phyloP scores from a whole-genome alignment of 2,329 filamentous ascomycete species.

The Conoideocrella luteorostrata region DNA sequence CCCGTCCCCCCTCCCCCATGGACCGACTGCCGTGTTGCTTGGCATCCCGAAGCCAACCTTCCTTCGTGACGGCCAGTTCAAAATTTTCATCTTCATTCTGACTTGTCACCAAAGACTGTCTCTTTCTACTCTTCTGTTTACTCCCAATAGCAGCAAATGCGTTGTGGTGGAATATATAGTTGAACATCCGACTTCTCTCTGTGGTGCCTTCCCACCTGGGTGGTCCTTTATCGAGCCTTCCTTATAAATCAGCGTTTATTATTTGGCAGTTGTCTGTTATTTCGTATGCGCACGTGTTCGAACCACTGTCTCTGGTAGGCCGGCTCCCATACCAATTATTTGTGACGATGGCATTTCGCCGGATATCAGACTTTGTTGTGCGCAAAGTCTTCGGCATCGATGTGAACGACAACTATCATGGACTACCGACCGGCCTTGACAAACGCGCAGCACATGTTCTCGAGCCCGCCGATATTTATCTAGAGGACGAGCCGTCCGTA shows the following conservation, averaged over 20 bases:
- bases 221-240: no score
- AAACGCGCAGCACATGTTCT: conserved; percentile 19
- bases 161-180: no score
- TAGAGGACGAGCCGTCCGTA: conserved; percentile 63
- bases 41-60: background rate
- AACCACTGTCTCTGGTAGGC: background rate
- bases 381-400: conserved; percentile 25
- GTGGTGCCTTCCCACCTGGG: no score
- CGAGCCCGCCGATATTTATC: conserved; percentile 24
- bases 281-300: background rate
- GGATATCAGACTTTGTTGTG: conserved; percentile 16
- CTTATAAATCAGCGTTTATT: no score
- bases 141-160: no score
- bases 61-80: background rate
- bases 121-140: no score
- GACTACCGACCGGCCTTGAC: conserved; percentile 19
- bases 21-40: background rate
- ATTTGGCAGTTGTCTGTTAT: background rate
- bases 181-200: no score
- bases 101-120: no score
- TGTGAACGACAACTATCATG: conserved; percentile 20
- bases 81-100: background rate
- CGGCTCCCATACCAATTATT: background rate
- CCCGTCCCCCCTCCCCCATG: no score
- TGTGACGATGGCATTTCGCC: conserved; percentile 2